Conservation (phyloP, 2,329 filamentous ascomycete genomes). For the Fusarium sororula region DNA sequence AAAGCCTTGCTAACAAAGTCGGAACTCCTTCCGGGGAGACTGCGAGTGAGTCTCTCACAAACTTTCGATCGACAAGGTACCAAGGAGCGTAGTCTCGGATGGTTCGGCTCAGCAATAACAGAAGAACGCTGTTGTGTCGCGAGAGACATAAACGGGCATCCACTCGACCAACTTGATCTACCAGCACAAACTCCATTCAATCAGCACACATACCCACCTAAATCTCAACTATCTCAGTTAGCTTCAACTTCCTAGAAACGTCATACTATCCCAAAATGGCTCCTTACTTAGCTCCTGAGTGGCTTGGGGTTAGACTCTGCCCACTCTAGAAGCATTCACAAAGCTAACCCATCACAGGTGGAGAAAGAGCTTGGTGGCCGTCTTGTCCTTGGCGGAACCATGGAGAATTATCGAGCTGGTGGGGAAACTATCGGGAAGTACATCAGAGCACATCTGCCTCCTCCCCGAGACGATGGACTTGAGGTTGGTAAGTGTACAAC, state of each 20-base stretch:
- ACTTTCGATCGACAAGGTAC: too few relatives aligned
- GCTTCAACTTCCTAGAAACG: rapidly evolving
- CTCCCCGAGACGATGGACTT: not conserved
- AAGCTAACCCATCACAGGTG: not conserved
- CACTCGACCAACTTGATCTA: not conserved
- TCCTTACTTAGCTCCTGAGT: not conserved
- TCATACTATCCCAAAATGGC: not conserved
- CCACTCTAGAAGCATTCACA: rapidly evolving
- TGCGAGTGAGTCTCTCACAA: not conserved
- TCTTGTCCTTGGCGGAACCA: not conserved
- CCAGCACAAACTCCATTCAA: rapidly evolving
- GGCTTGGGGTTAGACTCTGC: not conserved
- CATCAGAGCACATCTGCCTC: not conserved
- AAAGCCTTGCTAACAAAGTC: not conserved
- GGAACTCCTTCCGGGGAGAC: not conserved
- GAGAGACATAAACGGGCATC: not conserved
- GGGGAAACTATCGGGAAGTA: not conserved
- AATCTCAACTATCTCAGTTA: rapidly evolving
- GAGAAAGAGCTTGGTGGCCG: not conserved
- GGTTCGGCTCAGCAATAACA: not conserved
- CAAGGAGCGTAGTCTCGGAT: not conserved
- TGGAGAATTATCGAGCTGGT: not conserved
- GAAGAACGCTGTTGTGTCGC: not conserved
- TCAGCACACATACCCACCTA: too few relatives aligned
- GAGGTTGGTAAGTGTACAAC: not conserved